Percentiles rank a stretch among this genome's conserved stretches.
Evolutionary conservation across 495 filamentous ascomycete species (phyloP).

Genomic region (Halenospora varia): DNA sequence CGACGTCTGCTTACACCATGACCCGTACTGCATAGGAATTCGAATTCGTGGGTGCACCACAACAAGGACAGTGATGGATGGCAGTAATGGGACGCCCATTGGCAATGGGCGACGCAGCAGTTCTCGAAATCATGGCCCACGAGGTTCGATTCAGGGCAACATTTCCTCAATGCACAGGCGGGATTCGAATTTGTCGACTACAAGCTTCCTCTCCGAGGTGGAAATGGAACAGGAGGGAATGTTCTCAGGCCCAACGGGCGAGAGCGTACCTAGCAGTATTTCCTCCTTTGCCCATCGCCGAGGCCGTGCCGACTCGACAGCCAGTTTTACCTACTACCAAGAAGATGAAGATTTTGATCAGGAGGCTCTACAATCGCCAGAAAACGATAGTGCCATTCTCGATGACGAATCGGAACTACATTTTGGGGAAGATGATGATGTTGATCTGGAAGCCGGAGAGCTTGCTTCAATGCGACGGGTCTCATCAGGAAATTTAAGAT

Average conservation of each 20-base stretch:
- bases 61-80: conserved; percentile 7
- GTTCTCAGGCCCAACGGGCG: conserved; percentile 88
- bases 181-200: conserved; percentile 72
- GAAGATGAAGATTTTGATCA: conserved; percentile 50
- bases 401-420: conserved; percentile 23
- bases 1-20: no score
- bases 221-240: conserved; percentile 99
- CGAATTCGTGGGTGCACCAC: conserved; percentile 8
- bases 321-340: conserved; percentile 89
- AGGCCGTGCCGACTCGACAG: conserved; percentile 70
- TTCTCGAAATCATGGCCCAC: conserved; percentile 14
- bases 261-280: conserved; percentile 87
- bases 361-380: conserved; percentile 21
- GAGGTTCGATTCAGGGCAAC: conserved; percentile 7
- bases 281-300: conserved; percentile 83
- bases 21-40: background rate
- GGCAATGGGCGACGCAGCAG: conserved; percentile 21
- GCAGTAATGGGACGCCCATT: conserved; percentile 17
- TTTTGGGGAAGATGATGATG: conserved; percentile 24
- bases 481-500: conserved; percentile 45
- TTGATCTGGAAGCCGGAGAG: conserved; percentile 37
- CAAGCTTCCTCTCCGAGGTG: conserved; percentile 89
- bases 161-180: conserved; percentile 37
- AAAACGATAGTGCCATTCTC: conserved; percentile 24
- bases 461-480: conserved; percentile 42